Evolutionary conservation across 2,329 filamentous ascomycete genomes (phyloP), one percentile per base, ranked within the genome.

Genomic region (Fusarium lateritium): DNA sequence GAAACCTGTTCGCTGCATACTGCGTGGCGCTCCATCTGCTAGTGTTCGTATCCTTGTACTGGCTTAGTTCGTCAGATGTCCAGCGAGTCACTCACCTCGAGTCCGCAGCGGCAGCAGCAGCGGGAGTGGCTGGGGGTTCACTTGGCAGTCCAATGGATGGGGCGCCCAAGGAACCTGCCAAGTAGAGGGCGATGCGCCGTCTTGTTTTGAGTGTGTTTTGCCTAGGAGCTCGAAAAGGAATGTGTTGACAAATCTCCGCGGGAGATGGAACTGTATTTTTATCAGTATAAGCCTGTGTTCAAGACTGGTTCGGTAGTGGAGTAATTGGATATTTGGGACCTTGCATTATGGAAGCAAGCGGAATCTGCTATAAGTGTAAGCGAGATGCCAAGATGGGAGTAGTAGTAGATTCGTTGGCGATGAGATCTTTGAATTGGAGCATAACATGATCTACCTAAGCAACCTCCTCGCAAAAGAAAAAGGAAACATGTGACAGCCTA

Each of bases 1-100:
- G 97, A 68, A 99, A 98, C 78, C 79, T 99, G 62, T 99, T 99
- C 80, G 96, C 94, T 1, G 90, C 88, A 13, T 99, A 99, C 79
- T 97, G 95, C 79, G 83, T 98, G 36, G 93, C 90, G 34, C 84
- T 99, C 71, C 96, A 99, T 82, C 76, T 98, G 44, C 82, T 99
- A 47, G 91, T 98, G 4, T 96, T 99, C 76, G 84, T 91, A 71
- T 92, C 94, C 79, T 83, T 98, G 65, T 98, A 95, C 80, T 94
- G 91, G 88, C 89, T 94, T 76, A 93, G 93, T 62, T 88, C 88
- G 5, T 83, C 84, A 31, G 89, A 93, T 73, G 85, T 89, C 34
- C 90, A 90, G 76, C 88, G 91, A 75, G 85, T 86, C 46, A 86
- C 84, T 71, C 83, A 85, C 67, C 79, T 91, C 53, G 85, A 87